Conservation (phyloP, 1,284 basidiomycete genomes). For the Butyriboletus appendiculatus region DNA sequence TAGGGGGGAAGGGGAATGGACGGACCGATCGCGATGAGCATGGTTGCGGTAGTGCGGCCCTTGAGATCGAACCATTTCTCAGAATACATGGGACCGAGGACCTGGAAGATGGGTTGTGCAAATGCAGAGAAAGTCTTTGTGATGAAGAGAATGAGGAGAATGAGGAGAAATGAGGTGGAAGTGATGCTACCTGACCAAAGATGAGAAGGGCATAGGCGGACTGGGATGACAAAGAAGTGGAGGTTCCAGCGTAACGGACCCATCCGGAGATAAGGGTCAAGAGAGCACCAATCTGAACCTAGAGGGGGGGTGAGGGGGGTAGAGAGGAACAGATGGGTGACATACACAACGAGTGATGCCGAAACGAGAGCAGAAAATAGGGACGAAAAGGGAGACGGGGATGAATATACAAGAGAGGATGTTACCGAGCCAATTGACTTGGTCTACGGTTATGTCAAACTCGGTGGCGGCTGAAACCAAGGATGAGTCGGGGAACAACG, state of each 20-base stretch:
- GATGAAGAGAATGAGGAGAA: constrained; percentile 20
- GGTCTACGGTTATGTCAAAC: constrained; percentile 61
- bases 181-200: constrained; percentile 61
- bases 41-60: constrained; percentile 76
- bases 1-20: background rate
- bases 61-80: constrained; percentile 78
- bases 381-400: constrained; percentile 58
- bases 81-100: constrained; percentile 74
- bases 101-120: constrained; percentile 69
- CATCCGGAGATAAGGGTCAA: constrained; percentile 63
- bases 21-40: constrained; percentile 71
- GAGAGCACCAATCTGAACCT: constrained; percentile 55
- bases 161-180: constrained; percentile 45
- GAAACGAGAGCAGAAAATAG: constrained; percentile 54
- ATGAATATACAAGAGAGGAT: constrained; percentile 61
- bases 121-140: constrained; percentile 43
- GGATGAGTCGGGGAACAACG: background rate
- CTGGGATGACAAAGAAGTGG: constrained; percentile 45
- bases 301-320: background rate
- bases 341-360: constrained; percentile 62
- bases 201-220: constrained; percentile 67
- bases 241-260: constrained; percentile 75
- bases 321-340: constrained; percentile 4
- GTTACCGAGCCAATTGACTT: constrained; percentile 80
- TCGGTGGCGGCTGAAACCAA: constrained; percentile 50